A percentile compares a stretch with the other conserved stretches of the same genome.
These are phyloP conservation scores for Ceriops tagal DNA, from an alignment of 345 rosid species.

Conservation along the genomic window DNA sequence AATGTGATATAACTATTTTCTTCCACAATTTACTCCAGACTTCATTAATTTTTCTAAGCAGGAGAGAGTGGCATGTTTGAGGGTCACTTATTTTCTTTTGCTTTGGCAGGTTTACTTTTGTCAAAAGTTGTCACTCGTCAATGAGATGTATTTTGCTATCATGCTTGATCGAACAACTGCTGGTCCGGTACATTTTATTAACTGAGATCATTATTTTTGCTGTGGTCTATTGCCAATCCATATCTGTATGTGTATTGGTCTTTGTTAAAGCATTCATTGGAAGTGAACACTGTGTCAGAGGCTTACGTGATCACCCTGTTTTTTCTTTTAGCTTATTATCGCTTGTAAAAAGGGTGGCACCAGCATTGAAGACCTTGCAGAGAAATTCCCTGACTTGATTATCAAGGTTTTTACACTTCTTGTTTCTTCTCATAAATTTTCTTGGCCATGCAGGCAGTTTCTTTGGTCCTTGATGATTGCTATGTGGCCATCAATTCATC, in stretches of 20 bases:
- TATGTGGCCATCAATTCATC: slow-evolving; percentile 13
- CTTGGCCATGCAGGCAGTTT: slow-evolving; percentile 5
- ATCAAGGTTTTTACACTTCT: slow-evolving; percentile 55
- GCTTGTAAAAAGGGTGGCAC: slow-evolving; percentile 97
- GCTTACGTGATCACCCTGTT: slow-evolving; percentile 10
- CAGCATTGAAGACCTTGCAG: slow-evolving; percentile 99
- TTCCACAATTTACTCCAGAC: not conserved
- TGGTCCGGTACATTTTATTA: slow-evolving; percentile 72
- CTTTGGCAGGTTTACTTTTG: slow-evolving; percentile 83
- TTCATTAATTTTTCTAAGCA: not conserved
- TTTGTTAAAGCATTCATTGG: not conserved
- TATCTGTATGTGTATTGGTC: not conserved
- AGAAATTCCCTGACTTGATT: slow-evolving; percentile 95
- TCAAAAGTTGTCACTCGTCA: slow-evolving; percentile 81
- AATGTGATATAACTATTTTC: not conserved
- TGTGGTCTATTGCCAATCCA: slow-evolving; percentile 2
- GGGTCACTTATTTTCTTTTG: slow-evolving; percentile 13
- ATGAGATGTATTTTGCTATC: slow-evolving; percentile 99
- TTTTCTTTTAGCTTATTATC: slow-evolving; percentile 68
- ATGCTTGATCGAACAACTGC: slow-evolving; percentile 91
- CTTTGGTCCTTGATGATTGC: slow-evolving; percentile 8
- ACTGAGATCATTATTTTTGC: not conserved
- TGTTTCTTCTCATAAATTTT: slow-evolving; percentile 13
- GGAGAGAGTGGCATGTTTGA: not conserved
- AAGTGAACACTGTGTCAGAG: slow-evolving; percentile 2